Conservation (phyloP, 805 yeast genomes). For the Saturnispora sekii region DNA sequence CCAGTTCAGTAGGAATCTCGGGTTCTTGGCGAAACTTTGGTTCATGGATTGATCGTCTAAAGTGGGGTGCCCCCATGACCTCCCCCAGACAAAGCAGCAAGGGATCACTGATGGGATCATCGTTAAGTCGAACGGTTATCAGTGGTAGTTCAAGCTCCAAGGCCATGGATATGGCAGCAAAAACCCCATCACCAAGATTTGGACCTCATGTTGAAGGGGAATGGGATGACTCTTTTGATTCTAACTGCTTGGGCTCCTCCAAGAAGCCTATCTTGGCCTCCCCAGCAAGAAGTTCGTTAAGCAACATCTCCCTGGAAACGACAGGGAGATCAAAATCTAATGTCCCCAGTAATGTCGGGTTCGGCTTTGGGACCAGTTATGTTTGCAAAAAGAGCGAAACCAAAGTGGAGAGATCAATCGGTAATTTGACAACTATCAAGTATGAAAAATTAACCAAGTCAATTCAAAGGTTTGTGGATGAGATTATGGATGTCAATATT, state of each 20-base stretch:
- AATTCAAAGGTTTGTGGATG: conserved; percentile 5
- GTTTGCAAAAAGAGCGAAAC: not conserved
- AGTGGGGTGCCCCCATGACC: conserved; percentile 6
- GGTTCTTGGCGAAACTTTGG: conserved; percentile 26
- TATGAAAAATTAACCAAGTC: conserved; percentile 6
- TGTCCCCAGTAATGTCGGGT: not conserved
- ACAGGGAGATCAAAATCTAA: not conserved
- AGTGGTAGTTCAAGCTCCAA: conserved; percentile 3
- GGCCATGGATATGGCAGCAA: not conserved
- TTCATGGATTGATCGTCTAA: conserved; percentile 24
- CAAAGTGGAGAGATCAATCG: conserved; percentile 5
- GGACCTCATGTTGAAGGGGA: conserved; percentile 2
- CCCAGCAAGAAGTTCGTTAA: not conserved
- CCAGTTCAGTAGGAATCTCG: conserved; percentile 8
- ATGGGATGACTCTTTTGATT: conserved; percentile 6
- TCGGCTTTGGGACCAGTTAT: conserved; percentile 6
- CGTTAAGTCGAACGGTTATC: conserved; percentile 9
- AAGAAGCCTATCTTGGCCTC: not conserved
- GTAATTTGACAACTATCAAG: conserved; percentile 5
- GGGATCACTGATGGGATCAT: conserved; percentile 8
- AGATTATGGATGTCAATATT: conserved; percentile 1
- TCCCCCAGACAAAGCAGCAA: conserved; percentile 6
- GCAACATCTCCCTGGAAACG: not conserved
- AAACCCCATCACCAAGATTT: conserved; percentile 3
- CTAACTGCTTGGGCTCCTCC: not conserved